Evolutionary conservation across 129 eudicot species (phyloP).

Genomic region (Tagetes patula): DNA sequence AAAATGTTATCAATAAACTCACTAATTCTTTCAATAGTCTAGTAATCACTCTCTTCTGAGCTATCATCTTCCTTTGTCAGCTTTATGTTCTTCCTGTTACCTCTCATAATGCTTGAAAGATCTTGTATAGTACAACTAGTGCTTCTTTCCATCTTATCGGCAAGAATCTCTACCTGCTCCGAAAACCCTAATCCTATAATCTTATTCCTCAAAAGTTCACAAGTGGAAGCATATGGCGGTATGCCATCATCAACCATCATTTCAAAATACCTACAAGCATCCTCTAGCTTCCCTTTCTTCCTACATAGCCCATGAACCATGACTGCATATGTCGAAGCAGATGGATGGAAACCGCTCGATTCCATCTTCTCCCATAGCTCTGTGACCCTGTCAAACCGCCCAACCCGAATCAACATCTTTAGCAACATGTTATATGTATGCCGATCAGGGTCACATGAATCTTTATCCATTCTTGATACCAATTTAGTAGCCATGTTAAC

Average conservation of each 20-base stretch:
- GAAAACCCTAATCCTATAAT: constrained; percentile 66
- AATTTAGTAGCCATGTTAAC: constrained; percentile 70
- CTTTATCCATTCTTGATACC: constrained; percentile 60
- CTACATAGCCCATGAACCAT: constrained; percentile 85
- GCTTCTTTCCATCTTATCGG: constrained; percentile 90
- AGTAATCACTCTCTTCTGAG: constrained; percentile 57
- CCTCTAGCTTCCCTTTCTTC: constrained; percentile 83
- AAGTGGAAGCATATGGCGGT: constrained; percentile 71
- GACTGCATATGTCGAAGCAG: constrained; percentile 80
- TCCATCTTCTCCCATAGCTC: constrained; percentile 70
- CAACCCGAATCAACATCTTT: constrained; percentile 76
- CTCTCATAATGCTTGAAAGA: constrained; percentile 58
- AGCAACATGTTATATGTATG: constrained; percentile 87
- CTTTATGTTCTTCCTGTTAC: constrained; percentile 40
- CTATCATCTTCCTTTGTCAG: constrained; percentile 41
- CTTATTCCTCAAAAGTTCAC: constrained; percentile 71
- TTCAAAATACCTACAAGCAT: constrained; percentile 75
- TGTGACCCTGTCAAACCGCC: constrained; percentile 71
- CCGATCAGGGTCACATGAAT: constrained; percentile 57
- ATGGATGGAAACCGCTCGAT: constrained; percentile 59
- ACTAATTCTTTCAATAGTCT: neutral
- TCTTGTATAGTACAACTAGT: constrained; percentile 67
- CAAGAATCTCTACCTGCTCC: constrained; percentile 58
- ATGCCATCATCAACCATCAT: constrained; percentile 94
- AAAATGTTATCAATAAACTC: neutral